Conservation (phyloP, 805 yeast genomes). For the Wickerhamomyces xylosicus region DNA sequence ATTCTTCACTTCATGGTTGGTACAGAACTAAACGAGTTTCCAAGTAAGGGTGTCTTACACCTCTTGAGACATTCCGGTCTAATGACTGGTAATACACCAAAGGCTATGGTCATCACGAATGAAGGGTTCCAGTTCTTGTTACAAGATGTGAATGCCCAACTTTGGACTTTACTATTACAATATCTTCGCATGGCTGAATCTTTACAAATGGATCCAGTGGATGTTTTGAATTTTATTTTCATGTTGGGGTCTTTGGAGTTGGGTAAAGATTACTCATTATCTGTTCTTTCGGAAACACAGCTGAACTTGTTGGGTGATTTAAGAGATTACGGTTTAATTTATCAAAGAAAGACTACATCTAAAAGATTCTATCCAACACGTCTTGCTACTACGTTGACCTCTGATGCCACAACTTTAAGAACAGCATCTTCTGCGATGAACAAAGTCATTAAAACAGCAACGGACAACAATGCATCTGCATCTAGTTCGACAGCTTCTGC, state of each 20-base stretch:
- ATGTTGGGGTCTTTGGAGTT: conserved; percentile 87
- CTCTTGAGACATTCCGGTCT: conserved; percentile 72
- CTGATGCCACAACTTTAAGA: conserved; percentile 64
- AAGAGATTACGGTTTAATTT: conserved; percentile 84
- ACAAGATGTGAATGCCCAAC: conserved; percentile 88
- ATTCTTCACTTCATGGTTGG: conserved; percentile 98
- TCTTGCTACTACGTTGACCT: conserved; percentile 79
- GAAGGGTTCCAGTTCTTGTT: conserved; percentile 89
- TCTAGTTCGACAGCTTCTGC: not conserved
- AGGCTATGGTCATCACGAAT: conserved; percentile 63
- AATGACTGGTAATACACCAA: conserved; percentile 55
- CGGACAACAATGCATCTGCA: conserved; percentile 11
- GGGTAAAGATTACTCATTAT: conserved; percentile 74
- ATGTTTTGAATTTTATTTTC: conserved; percentile 86
- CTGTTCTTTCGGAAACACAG: conserved; percentile 71
- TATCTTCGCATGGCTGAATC: conserved; percentile 79
- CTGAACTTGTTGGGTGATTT: conserved; percentile 79
- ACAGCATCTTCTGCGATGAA: conserved; percentile 71
- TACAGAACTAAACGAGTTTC: conserved; percentile 57
- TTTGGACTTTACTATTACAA: conserved; percentile 86
- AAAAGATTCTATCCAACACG: conserved; percentile 81
- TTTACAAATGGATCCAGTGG: conserved; percentile 90
- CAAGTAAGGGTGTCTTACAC: conserved; percentile 74
- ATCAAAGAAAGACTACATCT: conserved; percentile 47
- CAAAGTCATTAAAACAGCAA: conserved; percentile 39